Evolutionary conservation across 495 filamentous ascomycete genomes (phyloP).

Genomic region (Parmelia sp.): DNA sequence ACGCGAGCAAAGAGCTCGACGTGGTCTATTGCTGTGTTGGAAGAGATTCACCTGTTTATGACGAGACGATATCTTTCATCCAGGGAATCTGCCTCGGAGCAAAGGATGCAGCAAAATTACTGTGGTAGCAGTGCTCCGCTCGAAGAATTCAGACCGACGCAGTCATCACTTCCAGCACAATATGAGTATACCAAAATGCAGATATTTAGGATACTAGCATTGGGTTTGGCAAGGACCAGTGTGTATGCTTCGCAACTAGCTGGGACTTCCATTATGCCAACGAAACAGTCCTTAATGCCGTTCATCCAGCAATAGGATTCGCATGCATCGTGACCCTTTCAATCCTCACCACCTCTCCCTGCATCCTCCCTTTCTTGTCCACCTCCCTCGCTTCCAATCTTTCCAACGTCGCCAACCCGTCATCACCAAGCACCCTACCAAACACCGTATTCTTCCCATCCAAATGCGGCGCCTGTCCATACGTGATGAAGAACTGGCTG

Average conservation of each 20-base stretch:
- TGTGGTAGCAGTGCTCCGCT: background rate
- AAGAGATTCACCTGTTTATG: background rate
- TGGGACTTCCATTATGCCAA: background rate
- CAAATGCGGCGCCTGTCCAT: constrained; percentile 80
- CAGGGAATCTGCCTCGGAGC: background rate
- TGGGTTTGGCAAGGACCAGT: background rate
- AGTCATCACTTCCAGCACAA: background rate
- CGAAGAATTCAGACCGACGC: background rate
- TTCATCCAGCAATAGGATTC: constrained; percentile 66
- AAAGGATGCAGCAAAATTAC: background rate
- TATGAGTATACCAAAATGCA: background rate
- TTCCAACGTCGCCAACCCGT: constrained; percentile 42
- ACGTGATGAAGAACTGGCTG: constrained; percentile 89
- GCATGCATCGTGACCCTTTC: constrained; percentile 77
- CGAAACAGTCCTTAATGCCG: background rate
- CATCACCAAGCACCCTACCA: constrained; percentile 64
- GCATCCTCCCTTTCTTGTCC: constrained; percentile 87
- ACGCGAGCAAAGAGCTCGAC: background rate
- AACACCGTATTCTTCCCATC: constrained; percentile 94
- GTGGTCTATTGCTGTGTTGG: background rate
- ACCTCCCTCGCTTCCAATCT: constrained; percentile 74
- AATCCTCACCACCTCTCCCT: constrained; percentile 34
- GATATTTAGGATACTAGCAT: background rate
- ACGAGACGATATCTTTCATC: background rate
- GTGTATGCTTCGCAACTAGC: background rate